Evolutionary conservation across 768 basidiomycete genomes (phyloP), one percentile per base, ranked within the genome.

Genomic region (Kwoniella europaea): DNA sequence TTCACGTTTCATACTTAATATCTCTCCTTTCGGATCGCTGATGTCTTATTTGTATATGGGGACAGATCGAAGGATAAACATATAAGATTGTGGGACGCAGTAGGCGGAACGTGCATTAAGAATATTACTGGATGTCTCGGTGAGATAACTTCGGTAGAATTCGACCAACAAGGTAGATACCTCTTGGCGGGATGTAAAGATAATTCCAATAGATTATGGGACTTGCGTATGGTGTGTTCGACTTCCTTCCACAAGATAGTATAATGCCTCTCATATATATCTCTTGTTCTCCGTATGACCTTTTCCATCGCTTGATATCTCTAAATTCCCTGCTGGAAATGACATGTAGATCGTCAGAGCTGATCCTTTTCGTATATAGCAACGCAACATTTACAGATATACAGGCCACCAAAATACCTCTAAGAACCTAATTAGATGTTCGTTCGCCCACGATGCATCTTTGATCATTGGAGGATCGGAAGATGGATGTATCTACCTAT

Each of bases 341-440:
- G 1, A 35, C 35, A 50, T 50, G 6, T 18, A 50, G 4, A 18
- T 13, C 7, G 22, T 35, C 16, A 24, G 13, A 35, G 20, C 29
- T 29, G n/a, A 29, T 71, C 53, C 13, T 10, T 20, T 15, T 50
- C 13, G 1, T 50, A 15, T 35, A 50, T 63, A 80, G 80, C 80
- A 80, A 70, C 75, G 76, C 3, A 79, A 77, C 27, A 68, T 83
- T 0, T 78, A 76, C 44, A 73, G 82, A 9, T 83, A 80, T 66
- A 81, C 77, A 10, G 79, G 80, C 4, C 82, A 82, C 61, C 81
- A 82, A 63, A 83, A 83, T 67, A 82, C 82, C 0, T 81, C 82
- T 15, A 79, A 82, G 63, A 83, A 80, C 76, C 77, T 82, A 22
- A 76, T 83, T 29, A 73, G 82, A 10, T 77, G 79, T 15, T 69